Base-by-base conservation (phyloP, 306 rosid species). In the Begonia masoniana region DNA sequence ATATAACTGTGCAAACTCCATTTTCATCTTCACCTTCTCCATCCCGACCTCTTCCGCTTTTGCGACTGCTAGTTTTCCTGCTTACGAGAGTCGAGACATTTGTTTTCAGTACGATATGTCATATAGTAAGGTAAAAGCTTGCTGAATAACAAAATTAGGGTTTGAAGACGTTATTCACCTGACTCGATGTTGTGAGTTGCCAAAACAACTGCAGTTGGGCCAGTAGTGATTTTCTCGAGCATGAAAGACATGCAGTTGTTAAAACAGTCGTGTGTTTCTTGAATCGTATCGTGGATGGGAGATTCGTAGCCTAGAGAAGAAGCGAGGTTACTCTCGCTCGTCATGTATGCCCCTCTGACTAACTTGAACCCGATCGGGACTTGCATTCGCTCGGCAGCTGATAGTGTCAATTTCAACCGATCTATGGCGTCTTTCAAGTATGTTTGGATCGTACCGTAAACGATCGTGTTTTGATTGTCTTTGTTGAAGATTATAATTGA, bases 271-370 rank as follows among this genome's bases (percentile, higher is more conserved):
- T 91, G 99, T 0, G 99, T 91, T 15, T 83, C 93, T 19, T 70
- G 61, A 9, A 91, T 81, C 59, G 66, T 68, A 10, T 77, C 47
- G 65, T 91, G 99, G 59, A 91, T 68, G 10, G 99, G 99, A 31
- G 96, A 86, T 2, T 60, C 75, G 49, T 52, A 73, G 9, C 96
- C 87, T 26, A 79, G 47, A 7, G 91, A 65, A 39, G 72, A 66
- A 17, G 99, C 96, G 13, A 83, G 24, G 16, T 47, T 64, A 1
- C 69, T 59, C 46, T 91, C 99, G 13, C 75, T 65, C 0, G 96
- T 86, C 96, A 91, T 91, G 39, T 92, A 92, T 51, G 99, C 99
- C 9, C 96, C 99, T 9, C 99, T 73, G 31, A 92, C 99, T 47
- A 86, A 62, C 55, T 92, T 92, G 72, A 92, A 71, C 7, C 96